Base-by-base conservation (phyloP, 139 green algal genomes). In the Diplosphaera chodatii region DNA sequence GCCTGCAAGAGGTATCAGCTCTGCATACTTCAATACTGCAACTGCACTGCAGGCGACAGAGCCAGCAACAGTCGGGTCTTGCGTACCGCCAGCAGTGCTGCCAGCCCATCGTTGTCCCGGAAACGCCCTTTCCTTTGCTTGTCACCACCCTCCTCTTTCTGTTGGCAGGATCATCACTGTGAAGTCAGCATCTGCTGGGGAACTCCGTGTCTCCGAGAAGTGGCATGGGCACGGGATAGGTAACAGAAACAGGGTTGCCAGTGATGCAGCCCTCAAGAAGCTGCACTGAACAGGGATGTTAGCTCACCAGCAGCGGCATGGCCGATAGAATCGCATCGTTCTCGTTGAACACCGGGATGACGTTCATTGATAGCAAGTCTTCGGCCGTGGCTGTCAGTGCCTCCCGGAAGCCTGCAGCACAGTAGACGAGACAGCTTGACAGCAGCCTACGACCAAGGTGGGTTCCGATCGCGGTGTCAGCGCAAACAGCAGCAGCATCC, bases 341-440 rank as follows among this genome's bases (percentile, higher is more conserved):
- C 83, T 90, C 85, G 55, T 90, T 90, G 70, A 90, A 84, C 6
- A 90, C 76, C 23, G 85, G 85, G n/a, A 90, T 73, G 27, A 90
- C 83, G 30, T 76, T 70, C 69, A 85, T 75, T 10, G 64, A 40
- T 10, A 88, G 81, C 62, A 86, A 75, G 33, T 86, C 71, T 37
- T 88, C 77, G 15, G 75, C 70, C 5, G 81, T 86, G 4, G 41
- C 59, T 1, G 48, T 69, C 41, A 82, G 71, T 55, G 80, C 75
- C 28, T 73, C 59, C 32, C 67, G 64, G 48, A 83, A 82, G 29
- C 65, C 37, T 22, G 69, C n/a, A 41, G 8, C 13, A 25, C 48
- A 25, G 16, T 23, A 59, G 16, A 59, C 37, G 13, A 48, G 13
- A 48, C 13, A 13, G 10, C 37, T 59, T 59, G 37, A 6, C 37